phyloP scores from a whole-genome alignment of 176 grass and related monocot species.

The Thinopyrum elongatum region DNA sequence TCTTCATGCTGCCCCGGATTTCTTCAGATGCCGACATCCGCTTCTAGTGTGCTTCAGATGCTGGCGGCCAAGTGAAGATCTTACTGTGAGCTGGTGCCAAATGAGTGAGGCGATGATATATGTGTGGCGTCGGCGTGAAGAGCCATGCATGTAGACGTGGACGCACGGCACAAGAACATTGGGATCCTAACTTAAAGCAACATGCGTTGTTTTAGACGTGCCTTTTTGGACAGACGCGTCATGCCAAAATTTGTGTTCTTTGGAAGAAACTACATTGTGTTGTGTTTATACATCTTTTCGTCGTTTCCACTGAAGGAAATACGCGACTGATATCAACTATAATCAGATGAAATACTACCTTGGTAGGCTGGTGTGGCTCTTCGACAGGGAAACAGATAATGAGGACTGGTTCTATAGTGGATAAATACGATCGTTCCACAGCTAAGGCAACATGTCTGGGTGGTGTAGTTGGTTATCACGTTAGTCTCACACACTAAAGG shows the following conservation, averaged over 20 bases:
- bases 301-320: too few relatives aligned
- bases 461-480: slow-evolving; percentile 98
- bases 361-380: too few relatives aligned
- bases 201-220: not conserved
- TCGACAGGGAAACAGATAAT: too few relatives aligned
- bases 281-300: too few relatives aligned
- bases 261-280: too few relatives aligned
- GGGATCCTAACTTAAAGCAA: not conserved
- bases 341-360: too few relatives aligned
- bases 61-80: not conserved
- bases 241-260: too few relatives aligned
- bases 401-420: too few relatives aligned
- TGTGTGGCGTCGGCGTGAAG: not conserved
- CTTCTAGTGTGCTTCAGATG: too few relatives aligned
- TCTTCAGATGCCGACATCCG: not conserved
- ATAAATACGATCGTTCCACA: too few relatives aligned
- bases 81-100: not conserved
- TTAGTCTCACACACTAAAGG: slow-evolving; percentile 89
- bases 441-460: not conserved
- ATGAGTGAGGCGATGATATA: slow-evolving; percentile 8
- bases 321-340: too few relatives aligned
- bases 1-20: slow-evolving; percentile 11
- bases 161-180: not conserved
- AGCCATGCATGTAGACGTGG: not conserved
- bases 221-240: not conserved